phyloP scores from a whole-genome alignment of 2,329 filamentous ascomycete genomes.

The Xylaria sp. region DNA sequence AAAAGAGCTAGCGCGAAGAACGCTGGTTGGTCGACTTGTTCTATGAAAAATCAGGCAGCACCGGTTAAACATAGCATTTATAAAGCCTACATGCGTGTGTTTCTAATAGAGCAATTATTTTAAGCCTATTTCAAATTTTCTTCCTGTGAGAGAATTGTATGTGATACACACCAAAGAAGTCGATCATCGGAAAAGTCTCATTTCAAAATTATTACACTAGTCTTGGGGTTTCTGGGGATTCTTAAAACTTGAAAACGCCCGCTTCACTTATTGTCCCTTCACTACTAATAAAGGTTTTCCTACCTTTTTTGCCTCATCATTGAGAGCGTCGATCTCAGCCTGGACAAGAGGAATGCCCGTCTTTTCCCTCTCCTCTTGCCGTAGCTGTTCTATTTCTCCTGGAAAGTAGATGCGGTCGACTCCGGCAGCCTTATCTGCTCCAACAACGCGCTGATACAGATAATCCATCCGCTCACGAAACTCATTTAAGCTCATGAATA shows the following conservation, averaged over 20 bases:
- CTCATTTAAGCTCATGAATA: constrained; percentile 77
- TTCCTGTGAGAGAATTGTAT: too few species aligned
- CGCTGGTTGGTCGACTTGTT: too few species aligned
- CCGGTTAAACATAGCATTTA: too few species aligned
- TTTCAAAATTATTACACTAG: background rate
- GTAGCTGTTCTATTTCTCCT: constrained; percentile 70
- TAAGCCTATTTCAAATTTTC: too few species aligned
- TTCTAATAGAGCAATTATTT: too few species aligned
- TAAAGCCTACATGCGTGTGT: too few species aligned
- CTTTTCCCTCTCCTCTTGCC: constrained; percentile 61
- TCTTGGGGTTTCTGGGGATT: background rate
- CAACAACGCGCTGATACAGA: constrained; percentile 65
- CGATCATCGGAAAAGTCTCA: background rate
- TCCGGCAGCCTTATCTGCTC: constrained; percentile 64
- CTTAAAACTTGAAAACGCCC: background rate
- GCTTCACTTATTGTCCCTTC: constrained; percentile 36
- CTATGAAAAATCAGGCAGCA: too few species aligned
- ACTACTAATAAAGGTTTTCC: constrained; percentile 50
- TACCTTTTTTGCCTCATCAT: constrained; percentile 63
- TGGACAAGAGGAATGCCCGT: constrained; percentile 69
- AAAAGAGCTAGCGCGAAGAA: too few species aligned
- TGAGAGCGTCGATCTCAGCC: constrained; percentile 66
- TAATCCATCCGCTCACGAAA: constrained; percentile 72
- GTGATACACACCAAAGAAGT: background rate
- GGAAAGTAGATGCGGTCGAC: constrained; percentile 71